Percentiles rank a stretch among this genome's conserved stretches.
These are phyloP conservation scores for Artemisia tridentata DNA, from an alignment of 129 eudicot genomes.

Conservation along the genomic window DNA sequence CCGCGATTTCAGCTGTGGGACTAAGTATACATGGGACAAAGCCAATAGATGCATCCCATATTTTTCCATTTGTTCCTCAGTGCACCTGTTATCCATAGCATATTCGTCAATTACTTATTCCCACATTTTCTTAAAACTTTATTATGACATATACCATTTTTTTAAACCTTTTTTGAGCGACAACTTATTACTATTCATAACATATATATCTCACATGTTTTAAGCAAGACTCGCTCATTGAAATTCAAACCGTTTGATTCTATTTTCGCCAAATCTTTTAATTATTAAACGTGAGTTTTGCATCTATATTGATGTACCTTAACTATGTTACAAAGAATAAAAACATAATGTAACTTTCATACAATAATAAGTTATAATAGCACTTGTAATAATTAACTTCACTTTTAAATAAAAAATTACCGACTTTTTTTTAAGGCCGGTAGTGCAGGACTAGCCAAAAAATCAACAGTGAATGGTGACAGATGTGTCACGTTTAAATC, in stretches of 20 bases:
- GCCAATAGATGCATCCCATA: constrained; percentile 83
- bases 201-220: too few species aligned
- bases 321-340: background rate
- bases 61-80: constrained; percentile 70
- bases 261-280: too few species aligned
- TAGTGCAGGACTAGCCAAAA: background rate
- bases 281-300: too few species aligned
- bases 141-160: background rate
- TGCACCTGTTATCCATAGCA: constrained; percentile 48
- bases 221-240: background rate
- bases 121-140: too few species aligned
- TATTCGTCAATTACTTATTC: constrained; percentile 15
- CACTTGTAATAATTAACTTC: background rate
- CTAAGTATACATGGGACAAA: constrained; percentile 74
- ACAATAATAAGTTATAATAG: too few species aligned
- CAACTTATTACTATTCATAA: background rate
- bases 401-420: background rate
- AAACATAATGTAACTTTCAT: background rate
- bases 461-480: constrained; percentile 15
- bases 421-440: constrained; percentile 4
- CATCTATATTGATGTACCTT: too few species aligned
- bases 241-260: too few species aligned
- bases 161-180: background rate
- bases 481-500: constrained; percentile 30
- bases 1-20: constrained; percentile 76